Percentiles rank a stretch among this genome's conserved stretches.
phyloP scores from a whole-genome alignment of 2,329 filamentous ascomycete species.

The Sphaceloma murrayae region DNA sequence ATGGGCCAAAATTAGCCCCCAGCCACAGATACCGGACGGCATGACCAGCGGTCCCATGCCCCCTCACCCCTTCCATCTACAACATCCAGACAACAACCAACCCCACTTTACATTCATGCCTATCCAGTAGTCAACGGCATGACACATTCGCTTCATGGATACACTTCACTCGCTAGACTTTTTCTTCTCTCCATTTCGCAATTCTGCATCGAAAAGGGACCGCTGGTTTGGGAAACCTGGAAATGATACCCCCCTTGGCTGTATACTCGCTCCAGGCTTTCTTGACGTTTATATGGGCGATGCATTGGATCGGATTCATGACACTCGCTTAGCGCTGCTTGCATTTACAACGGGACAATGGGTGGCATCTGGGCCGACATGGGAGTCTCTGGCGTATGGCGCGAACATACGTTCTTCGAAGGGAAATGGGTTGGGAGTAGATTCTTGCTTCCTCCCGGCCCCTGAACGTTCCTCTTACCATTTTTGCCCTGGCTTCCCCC shows the following conservation, averaged over 20 bases:
- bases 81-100: slow-evolving; percentile 10
- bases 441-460: too few species aligned
- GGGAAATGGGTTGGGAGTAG: too few species aligned
- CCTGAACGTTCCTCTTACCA: too few species aligned
- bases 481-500: too few species aligned
- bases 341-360: too few species aligned
- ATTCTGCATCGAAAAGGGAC: too few species aligned
- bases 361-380: too few species aligned
- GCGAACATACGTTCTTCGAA: too few species aligned
- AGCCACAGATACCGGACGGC: slow-evolving; percentile 19
- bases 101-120: slow-evolving; percentile 13
- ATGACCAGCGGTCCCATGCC: slow-evolving; percentile 20
- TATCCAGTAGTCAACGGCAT: slow-evolving; percentile 1
- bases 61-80: slow-evolving; percentile 17
- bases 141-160: neutral
- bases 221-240: slow-evolving; percentile 2
- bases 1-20: slow-evolving; percentile 39
- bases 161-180: slow-evolving; percentile 11
- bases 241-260: slow-evolving; percentile 15
- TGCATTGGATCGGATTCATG: too few species aligned
- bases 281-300: neutral
- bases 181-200: neutral
- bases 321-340: too few species aligned
- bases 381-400: too few species aligned
- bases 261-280: slow-evolving; percentile 5